Base-by-base conservation (phyloP, 2,329 filamentous ascomycete genomes). In the Aureobasidium vineae region DNA sequence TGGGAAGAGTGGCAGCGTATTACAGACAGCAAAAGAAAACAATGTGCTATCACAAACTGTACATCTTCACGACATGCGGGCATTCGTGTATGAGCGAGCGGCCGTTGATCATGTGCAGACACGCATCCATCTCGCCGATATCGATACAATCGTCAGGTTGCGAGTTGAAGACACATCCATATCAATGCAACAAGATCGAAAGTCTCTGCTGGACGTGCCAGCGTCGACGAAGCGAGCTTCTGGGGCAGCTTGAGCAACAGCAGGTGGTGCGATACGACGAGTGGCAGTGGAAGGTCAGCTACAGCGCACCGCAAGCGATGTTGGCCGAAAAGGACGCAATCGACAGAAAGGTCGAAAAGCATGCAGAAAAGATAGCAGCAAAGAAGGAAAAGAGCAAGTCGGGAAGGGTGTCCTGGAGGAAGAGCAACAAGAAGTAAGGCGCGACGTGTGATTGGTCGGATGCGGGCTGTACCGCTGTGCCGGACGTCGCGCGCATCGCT, bases 1-100 rank as follows among this genome's bases (percentile, higher is more conserved):
- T 26, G 45, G 41, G 7, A 26, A 31, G 10, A 41, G 11, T 52
- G 26, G 49, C 15, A 26, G 23, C 19, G 21, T 47, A 33, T 23
- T 7, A 36, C 41, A 45, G 47, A 7, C 41, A 67, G 70, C 5
- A 63, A 60, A 26, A 36, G 52, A 59, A 38, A 11, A 15, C n/a
- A 36, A 81, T 81, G 79, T 81, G 79, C 72, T 79, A 77, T 69
- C 78, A 81, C 70, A 75, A 73, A 45, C 74, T 78, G 38, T 76
- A 74, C 71, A 77, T 81, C 66, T 81, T 78, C 71, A 67, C 75
- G 8, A 74, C 72, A 38, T 81, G 79, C 72, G 79, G 79, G 23
- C 79, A 81, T 70, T 75, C 76, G 19, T 71, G 71, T 15, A 75
- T 75, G 66, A 74, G 75, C 41, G 67, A 71, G 0, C 70, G 66